Evolutionary conservation across 2,329 filamentous ascomycete genomes (phyloP).

Genomic region (Orbilia javanica): DNA sequence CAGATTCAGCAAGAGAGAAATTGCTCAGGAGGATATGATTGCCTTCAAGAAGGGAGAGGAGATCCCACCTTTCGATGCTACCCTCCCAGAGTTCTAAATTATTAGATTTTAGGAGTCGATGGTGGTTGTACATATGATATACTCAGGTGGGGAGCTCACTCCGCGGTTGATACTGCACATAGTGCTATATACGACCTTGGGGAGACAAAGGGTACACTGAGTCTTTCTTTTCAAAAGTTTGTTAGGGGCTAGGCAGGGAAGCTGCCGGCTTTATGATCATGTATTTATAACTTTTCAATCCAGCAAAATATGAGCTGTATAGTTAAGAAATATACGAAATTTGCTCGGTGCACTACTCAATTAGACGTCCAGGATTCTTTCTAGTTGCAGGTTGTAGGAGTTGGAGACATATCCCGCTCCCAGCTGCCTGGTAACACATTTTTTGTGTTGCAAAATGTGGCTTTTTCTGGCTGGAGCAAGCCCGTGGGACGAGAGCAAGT

Average conservation of each 20-base stretch:
- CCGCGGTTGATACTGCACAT: background rate
- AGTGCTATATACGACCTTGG: background rate
- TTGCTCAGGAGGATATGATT: slow-evolving; percentile 51
- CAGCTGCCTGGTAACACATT: background rate
- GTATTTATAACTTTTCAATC: slow-evolving; percentile 4
- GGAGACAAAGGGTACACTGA: background rate
- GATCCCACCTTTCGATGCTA: slow-evolving; percentile 44
- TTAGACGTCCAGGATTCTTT: background rate
- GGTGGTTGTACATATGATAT: background rate
- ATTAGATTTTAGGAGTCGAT: background rate
- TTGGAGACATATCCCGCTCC: no score
- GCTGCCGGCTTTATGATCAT: slow-evolving; percentile 1
- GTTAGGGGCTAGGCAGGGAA: background rate
- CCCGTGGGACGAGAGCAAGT: no score
- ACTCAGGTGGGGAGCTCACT: background rate
- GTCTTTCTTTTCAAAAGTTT: slow-evolving; percentile 6
- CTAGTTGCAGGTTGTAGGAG: no score
- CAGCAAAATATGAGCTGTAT: slow-evolving; percentile 1
- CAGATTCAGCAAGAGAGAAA: slow-evolving; percentile 37
- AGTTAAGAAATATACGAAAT: background rate
- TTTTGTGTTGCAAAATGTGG: slow-evolving; percentile 25
- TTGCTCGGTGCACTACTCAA: background rate
- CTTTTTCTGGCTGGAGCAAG: slow-evolving; percentile 1
- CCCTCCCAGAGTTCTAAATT: background rate
- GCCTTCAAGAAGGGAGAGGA: slow-evolving; percentile 42